Evolutionary conservation across 768 basidiomycete genomes (phyloP).

Genomic region (Suillus occidentalis): DNA sequence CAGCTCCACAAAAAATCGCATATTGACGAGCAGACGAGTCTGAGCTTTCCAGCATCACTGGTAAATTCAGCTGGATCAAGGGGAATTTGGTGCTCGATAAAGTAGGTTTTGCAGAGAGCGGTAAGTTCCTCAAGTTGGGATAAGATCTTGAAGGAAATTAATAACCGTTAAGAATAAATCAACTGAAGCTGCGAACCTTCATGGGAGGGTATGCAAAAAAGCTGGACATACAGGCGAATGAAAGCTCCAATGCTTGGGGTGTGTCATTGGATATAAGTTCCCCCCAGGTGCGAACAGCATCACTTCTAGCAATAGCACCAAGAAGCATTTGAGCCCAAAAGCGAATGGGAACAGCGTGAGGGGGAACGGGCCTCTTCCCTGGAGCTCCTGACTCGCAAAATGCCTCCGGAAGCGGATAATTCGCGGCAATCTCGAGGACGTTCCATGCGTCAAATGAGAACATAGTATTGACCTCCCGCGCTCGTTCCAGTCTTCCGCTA

Average conservation of each 20-base stretch:
- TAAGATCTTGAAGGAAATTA: slow-evolving; percentile 36
- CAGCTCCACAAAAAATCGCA: slow-evolving; percentile 50
- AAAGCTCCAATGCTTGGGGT: slow-evolving; percentile 40
- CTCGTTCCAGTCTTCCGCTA: slow-evolving; percentile 39
- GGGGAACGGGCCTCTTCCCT: slow-evolving; percentile 8
- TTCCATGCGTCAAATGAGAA: slow-evolving; percentile 59
- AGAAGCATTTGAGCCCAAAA: slow-evolving; percentile 53
- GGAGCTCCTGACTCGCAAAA: slow-evolving; percentile 21
- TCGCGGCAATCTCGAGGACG: slow-evolving; percentile 41
- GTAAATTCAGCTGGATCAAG: slow-evolving; percentile 31
- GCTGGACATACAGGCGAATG: slow-evolving; percentile 50
- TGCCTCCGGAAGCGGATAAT: slow-evolving; percentile 34
- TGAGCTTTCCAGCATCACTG: slow-evolving; percentile 31
- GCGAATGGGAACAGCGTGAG: slow-evolving; percentile 40
- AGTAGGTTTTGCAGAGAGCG: slow-evolving; percentile 38
- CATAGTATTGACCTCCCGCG: slow-evolving; percentile 37
- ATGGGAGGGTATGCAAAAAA: slow-evolving; percentile 48
- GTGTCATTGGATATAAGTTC: slow-evolving; percentile 16
- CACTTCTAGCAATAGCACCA: slow-evolving; percentile 42
- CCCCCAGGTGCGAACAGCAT: slow-evolving; percentile 43
- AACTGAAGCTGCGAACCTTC: slow-evolving; percentile 34
- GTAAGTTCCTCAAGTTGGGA: slow-evolving; percentile 41
- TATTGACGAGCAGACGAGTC: slow-evolving; percentile 40
- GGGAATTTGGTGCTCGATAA: slow-evolving; percentile 30
- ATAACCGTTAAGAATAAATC: not conserved